phyloP scores from a whole-genome alignment of 2,329 filamentous ascomycete species.

The Colletotrichum incanum region DNA sequence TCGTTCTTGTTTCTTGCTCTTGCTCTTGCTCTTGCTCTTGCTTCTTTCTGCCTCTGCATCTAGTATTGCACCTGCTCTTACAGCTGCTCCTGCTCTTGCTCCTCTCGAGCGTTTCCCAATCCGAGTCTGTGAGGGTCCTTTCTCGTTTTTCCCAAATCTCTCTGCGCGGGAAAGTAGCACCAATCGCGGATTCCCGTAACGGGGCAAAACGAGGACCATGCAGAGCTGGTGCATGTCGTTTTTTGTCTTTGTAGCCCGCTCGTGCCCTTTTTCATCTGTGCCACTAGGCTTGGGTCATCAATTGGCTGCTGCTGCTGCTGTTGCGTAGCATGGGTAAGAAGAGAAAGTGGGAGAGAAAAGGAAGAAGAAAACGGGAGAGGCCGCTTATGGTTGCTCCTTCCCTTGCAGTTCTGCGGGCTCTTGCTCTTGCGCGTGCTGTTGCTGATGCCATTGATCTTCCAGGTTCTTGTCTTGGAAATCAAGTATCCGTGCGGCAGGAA shows the following conservation, averaged over 20 bases:
- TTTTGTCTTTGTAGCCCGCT: not conserved
- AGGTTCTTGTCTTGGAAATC: not conserved
- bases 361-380: not conserved
- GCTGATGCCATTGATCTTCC: not conserved
- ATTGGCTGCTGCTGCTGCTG: not conserved
- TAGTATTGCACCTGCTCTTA: not conserved
- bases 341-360: not conserved
- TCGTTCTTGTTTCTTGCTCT: not conserved
- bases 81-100: not conserved
- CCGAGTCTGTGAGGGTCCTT: not conserved
- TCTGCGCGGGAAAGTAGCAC: too few relatives aligned
- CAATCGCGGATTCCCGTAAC: too few relatives aligned
- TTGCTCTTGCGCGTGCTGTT: not conserved
- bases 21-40: too few relatives aligned
- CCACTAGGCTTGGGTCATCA: not conserved
- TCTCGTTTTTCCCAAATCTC: not conserved
- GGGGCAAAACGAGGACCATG: not conserved
- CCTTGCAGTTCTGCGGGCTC: not conserved
- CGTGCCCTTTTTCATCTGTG: not conserved
- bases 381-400: not conserved
- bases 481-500: not conserved
- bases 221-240: not conserved
- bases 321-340: not conserved
- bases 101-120: not conserved
- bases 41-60: not conserved